Conservation (phyloP, 768 basidiomycete genomes). For the Rhodotorula taiwanensis region DNA sequence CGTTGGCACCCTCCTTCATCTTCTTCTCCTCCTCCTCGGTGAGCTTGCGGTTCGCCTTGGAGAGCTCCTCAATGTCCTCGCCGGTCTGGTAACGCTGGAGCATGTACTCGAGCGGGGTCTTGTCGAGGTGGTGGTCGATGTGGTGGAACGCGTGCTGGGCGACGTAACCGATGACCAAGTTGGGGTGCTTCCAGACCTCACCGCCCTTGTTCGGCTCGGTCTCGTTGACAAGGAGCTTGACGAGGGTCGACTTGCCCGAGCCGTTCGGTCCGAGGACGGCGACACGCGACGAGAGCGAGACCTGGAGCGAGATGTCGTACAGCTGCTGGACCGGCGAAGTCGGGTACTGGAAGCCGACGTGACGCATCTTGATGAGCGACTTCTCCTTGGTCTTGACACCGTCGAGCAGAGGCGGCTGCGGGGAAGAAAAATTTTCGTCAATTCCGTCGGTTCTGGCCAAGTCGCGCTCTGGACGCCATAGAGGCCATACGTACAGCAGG, state of each 20-base stretch:
- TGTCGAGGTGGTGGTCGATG: slow-evolving; percentile 82
- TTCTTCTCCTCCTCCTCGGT: slow-evolving; percentile 73
- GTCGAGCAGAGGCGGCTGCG: slow-evolving; percentile 89
- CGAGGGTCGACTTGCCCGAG: slow-evolving; percentile 92
- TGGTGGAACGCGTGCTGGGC: slow-evolving; percentile 70
- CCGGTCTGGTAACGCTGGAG: slow-evolving; percentile 99
- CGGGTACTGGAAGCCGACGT: slow-evolving; percentile 91
- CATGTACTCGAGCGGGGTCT: slow-evolving; percentile 93
- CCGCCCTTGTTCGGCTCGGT: slow-evolving; percentile 87
- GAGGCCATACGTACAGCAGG: slow-evolving; percentile 78
- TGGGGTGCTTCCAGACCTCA: slow-evolving; percentile 85
- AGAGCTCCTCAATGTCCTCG: slow-evolving; percentile 87
- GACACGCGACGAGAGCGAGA: slow-evolving; percentile 94
- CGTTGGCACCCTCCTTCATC: slow-evolving; percentile 77
- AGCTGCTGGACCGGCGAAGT: slow-evolving; percentile 74
- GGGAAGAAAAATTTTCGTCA: background rate
- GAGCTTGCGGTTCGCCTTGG: slow-evolving; percentile 79
- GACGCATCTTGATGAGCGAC: slow-evolving; percentile 83
- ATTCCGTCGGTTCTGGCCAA: no score
- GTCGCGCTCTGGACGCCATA: background rate
- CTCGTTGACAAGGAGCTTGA: slow-evolving; percentile 91
- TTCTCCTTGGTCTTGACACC: slow-evolving; percentile 58
- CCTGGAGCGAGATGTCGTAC: slow-evolving; percentile 79
- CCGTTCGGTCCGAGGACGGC: slow-evolving; percentile 98
- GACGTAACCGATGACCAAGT: slow-evolving; percentile 91